Evolutionary conservation across 1,284 basidiomycete genomes (phyloP).

Genomic region (Sporisorium iseilematis-ciliati): DNA sequence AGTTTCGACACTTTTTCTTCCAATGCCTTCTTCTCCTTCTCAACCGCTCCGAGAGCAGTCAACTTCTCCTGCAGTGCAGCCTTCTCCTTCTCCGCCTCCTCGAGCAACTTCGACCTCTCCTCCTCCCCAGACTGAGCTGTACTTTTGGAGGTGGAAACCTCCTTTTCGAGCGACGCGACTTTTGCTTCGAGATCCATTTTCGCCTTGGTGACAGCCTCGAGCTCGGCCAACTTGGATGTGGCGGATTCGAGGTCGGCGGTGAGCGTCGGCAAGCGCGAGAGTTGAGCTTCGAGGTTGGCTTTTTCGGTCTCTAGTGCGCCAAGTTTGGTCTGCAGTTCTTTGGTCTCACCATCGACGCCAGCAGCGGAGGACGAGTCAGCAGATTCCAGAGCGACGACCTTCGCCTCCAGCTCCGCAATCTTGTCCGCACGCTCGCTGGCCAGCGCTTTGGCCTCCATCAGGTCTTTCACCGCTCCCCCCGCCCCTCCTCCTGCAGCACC

Average conservation of each 20-base stretch:
- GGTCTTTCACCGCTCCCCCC: slow-evolving; percentile 26
- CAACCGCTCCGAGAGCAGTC: too few species aligned
- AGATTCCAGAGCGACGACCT: slow-evolving; percentile 12
- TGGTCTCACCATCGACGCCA: background rate
- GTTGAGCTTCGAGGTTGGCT: slow-evolving; percentile 11
- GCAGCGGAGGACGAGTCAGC: background rate
- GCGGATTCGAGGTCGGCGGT: slow-evolving; percentile 16
- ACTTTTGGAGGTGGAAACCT: background rate
- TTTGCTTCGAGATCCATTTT: slow-evolving; percentile 15
- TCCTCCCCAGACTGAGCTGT: slow-evolving; percentile 75
- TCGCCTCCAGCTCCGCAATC: slow-evolving; percentile 26
- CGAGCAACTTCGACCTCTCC: slow-evolving; percentile 88
- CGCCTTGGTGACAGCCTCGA: background rate
- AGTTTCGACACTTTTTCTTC: slow-evolving; percentile 6
- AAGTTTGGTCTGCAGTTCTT: slow-evolving; percentile 20
- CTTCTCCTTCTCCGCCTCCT: slow-evolving; percentile 13
- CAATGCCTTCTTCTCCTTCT: slow-evolving; percentile 25
- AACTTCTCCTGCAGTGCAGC: too few species aligned
- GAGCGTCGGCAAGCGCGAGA: background rate
- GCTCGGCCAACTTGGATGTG: background rate
- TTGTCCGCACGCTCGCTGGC: slow-evolving; percentile 9
- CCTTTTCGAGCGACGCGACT: slow-evolving; percentile 13
- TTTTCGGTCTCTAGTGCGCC: slow-evolving; percentile 9
- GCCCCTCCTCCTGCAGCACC: background rate
- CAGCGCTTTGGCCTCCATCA: slow-evolving; percentile 24